Base-by-base conservation (phyloP, 2,329 filamentous ascomycete genomes). In the Monilinia aucupariae region DNA sequence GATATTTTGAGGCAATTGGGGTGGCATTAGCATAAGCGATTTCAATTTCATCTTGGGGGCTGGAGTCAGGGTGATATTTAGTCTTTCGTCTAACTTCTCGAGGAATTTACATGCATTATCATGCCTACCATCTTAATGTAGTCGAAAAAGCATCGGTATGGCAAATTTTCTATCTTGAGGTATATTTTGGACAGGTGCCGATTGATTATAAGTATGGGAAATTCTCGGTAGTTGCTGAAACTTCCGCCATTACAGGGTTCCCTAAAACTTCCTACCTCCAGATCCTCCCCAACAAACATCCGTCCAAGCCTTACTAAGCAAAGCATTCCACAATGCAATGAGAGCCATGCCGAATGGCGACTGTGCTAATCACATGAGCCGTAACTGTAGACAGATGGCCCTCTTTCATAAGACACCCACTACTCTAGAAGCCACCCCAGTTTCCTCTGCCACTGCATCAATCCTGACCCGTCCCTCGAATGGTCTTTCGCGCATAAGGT, bases 371-470 rank as follows among this genome's bases (percentile, higher is more conserved):
- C 7, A 67, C 66, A 63, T 71, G 69, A 43, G 70, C 65, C 20
- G 68, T 64, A n/a, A 71, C 45, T 22, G 61, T 58, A 15, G 55
- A 62, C 49, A 71, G 66, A 27, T 52, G 66, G 0, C 67, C 68
- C 17, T 70, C 68, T 25, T 64, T 52, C 56, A 62, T 7, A 34
- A 59, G n/a, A n/a, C n/a, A n/a, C n/a, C 59, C 34, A 48, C 69
- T 7, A 62, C 37, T 5, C 34, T 41, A 4, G 48, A 64, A 30
- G 59, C 66, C 22, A 70, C 54, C 17, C 66, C 66, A 13, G 70
- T 83, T 30, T 30, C 27, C 58, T 75, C 73, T 30, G 81, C 68
- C 43, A 78, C 72, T 32, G 76, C 74, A 67, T 83, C 79, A 2
- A 83, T 64, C 8, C 77, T 75, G 1, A 58, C 47, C 1, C 68